A percentile compares a stretch with the other conserved stretches of the same genome.
These are phyloP conservation scores for Trichophaea hybrida DNA, from an alignment of 2,329 filamentous ascomycete genomes.

Conservation along the genomic window DNA sequence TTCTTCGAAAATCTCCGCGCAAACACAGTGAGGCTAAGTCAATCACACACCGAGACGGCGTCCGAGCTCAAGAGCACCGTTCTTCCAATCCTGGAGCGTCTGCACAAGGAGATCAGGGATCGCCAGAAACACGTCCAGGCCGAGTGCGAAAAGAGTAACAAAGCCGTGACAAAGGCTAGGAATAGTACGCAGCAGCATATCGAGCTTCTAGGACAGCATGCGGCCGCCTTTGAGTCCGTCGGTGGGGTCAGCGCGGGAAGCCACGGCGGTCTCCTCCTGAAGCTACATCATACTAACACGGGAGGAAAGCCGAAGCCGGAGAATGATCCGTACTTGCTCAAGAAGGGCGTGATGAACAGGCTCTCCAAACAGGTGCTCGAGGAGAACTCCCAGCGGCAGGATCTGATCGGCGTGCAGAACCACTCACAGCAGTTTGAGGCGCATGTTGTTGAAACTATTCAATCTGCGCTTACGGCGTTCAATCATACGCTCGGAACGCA, in stretches of 20 bases:
- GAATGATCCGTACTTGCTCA: constrained; percentile 79
- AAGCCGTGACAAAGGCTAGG: constrained; percentile 82
- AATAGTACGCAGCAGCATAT: constrained; percentile 86
- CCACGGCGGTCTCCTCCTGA: constrained; percentile 7
- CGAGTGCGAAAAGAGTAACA: constrained; percentile 70
- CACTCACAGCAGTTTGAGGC: constrained; percentile 78
- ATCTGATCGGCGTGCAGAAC: constrained; percentile 80
- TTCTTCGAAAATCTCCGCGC: constrained; percentile 88
- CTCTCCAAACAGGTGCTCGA: constrained; percentile 82
- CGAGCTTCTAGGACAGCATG: constrained; percentile 76
- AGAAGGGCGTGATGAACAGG: constrained; percentile 66
- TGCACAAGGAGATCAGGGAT: constrained; percentile 93
- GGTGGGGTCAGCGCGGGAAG: constrained; percentile 8
- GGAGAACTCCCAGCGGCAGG: constrained; percentile 91
- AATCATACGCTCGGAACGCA: constrained; percentile 64
- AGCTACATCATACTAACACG: constrained; percentile 29
- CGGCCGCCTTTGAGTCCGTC: constrained; percentile 59
- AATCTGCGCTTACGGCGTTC: constrained; percentile 70
- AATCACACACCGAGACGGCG: constrained; percentile 79
- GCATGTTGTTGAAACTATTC: constrained; percentile 68
- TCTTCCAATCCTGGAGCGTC: constrained; percentile 71
- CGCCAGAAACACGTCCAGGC: constrained; percentile 79
- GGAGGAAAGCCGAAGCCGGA: constrained; percentile 54
- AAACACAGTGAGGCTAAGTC: constrained; percentile 79
- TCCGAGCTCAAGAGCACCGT: constrained; percentile 78